Conservation (phyloP, 306 rosid species). For the Begonia loranthoides region DNA sequence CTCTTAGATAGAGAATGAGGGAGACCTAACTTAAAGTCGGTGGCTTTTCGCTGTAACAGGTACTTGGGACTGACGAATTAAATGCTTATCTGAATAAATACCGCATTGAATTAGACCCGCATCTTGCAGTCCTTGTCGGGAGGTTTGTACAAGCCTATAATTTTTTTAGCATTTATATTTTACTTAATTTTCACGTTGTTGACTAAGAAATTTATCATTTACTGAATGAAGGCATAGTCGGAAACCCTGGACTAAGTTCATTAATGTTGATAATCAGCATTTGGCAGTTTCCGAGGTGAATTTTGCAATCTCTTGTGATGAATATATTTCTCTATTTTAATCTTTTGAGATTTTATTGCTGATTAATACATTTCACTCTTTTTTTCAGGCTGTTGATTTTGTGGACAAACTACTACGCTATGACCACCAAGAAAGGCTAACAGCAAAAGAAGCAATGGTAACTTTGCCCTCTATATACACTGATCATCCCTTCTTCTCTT, state of each 20-base stretch:
- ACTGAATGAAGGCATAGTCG: conserved; percentile 52
- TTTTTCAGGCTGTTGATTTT: conserved; percentile 65
- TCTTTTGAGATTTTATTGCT: conserved; percentile 1
- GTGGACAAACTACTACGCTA: conserved; percentile 68
- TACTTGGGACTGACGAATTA: conserved; percentile 81
- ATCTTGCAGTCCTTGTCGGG: conserved; percentile 74
- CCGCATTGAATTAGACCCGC: conserved; percentile 73
- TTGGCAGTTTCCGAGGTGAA: conserved; percentile 76
- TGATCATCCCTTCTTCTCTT: too few species aligned
- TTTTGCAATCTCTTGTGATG: conserved; percentile 4
- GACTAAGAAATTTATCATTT: background rate
- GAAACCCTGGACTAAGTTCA: conserved; percentile 81
- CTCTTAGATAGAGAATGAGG: too few species aligned
- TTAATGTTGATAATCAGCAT: conserved; percentile 71
- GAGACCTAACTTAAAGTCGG: conserved; percentile 9
- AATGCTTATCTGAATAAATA: conserved; percentile 60
- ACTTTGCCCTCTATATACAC: background rate
- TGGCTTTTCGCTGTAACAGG: conserved; percentile 33
- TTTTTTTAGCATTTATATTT: conserved; percentile 2
- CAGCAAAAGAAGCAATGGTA: conserved; percentile 98
- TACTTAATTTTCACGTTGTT: conserved; percentile 2
- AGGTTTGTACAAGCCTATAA: conserved; percentile 28
- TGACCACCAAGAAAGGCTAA: conserved; percentile 92
- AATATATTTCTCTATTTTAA: background rate
- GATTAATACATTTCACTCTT: conserved; percentile 1